Conservation (phyloP, 2,329 filamentous ascomycete genomes). For the Botrytis sinoallii region DNA sequence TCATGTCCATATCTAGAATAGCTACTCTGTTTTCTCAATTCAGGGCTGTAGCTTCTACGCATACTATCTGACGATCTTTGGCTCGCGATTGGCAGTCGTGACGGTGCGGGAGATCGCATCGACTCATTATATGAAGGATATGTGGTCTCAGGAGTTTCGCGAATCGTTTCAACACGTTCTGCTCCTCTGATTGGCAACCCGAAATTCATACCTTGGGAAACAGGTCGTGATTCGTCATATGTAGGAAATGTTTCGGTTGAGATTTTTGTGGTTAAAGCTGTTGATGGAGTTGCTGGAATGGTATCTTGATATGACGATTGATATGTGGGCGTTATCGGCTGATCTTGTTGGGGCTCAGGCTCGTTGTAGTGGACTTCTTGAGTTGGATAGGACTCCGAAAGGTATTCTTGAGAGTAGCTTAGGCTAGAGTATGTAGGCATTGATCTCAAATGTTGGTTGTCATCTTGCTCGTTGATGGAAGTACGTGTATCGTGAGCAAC, state of each 20-base stretch:
- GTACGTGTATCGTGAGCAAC: background rate
- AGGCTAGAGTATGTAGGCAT: background rate
- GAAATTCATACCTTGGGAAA: background rate
- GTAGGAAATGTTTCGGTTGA: background rate
- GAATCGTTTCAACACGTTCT: background rate
- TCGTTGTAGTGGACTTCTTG: background rate
- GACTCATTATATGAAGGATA: background rate
- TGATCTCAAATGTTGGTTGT: background rate
- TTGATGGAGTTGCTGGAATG: background rate
- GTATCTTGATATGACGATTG: background rate
- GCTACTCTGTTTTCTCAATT: background rate
- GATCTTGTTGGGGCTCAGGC: background rate
- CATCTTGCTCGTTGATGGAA: background rate
- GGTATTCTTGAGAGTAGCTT: background rate
- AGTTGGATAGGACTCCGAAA: background rate
- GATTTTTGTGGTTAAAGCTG: background rate
- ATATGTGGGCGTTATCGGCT: background rate
- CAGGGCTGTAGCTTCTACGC: background rate
- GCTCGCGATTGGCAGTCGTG: background rate
- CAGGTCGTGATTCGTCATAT: background rate
- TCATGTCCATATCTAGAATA: background rate
- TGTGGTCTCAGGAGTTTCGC: background rate
- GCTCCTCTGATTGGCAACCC: background rate
- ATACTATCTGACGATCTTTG: background rate
- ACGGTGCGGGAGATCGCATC: background rate